These are phyloP conservation scores for Escovopsis sp. DNA, from an alignment of 2,329 filamentous ascomycete genomes.

Conservation along the genomic window DNA sequence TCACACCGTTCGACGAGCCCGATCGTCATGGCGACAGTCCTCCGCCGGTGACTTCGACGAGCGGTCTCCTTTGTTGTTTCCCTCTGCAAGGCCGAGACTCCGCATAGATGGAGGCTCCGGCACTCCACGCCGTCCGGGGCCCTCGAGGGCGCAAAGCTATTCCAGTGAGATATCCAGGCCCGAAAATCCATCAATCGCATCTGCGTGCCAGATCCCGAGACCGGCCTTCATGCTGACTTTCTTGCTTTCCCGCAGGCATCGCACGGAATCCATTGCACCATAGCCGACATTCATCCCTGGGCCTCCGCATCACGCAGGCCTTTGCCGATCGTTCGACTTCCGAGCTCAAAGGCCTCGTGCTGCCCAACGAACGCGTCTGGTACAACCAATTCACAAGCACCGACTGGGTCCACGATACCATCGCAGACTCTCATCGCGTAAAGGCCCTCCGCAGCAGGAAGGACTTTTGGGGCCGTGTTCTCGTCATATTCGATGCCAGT, in stretches of 20 bases:
- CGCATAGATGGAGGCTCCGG: constrained; percentile 23
- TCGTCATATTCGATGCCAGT: constrained; percentile 66
- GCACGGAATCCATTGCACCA: constrained; percentile 32
- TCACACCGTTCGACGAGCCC: constrained; percentile 15
- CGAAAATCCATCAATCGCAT: background rate
- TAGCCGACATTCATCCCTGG: constrained; percentile 43
- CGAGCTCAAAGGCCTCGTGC: constrained; percentile 51
- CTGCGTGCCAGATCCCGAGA: too few relatives aligned
- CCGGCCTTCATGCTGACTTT: background rate
- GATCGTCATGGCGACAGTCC: constrained; percentile 12
- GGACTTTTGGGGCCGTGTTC: constrained; percentile 68
- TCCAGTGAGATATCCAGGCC: constrained; percentile 19
- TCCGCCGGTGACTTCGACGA: constrained; percentile 25
- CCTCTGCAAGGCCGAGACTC: constrained; percentile 25
- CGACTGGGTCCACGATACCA: constrained; percentile 96
- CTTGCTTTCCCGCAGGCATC: constrained; percentile 17
- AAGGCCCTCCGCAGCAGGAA: constrained; percentile 69
- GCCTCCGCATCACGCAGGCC: constrained; percentile 46
- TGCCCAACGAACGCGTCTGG: constrained; percentile 81
- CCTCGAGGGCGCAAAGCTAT: constrained; percentile 29
- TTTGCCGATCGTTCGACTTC: constrained; percentile 43
- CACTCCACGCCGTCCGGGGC: constrained; percentile 14
- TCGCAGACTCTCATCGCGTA: constrained; percentile 81
- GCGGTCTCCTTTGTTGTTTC: constrained; percentile 27
- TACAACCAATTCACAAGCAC: constrained; percentile 97